Conservation (phyloP, 768 basidiomycete species). For the Boletus eberwhitei region DNA sequence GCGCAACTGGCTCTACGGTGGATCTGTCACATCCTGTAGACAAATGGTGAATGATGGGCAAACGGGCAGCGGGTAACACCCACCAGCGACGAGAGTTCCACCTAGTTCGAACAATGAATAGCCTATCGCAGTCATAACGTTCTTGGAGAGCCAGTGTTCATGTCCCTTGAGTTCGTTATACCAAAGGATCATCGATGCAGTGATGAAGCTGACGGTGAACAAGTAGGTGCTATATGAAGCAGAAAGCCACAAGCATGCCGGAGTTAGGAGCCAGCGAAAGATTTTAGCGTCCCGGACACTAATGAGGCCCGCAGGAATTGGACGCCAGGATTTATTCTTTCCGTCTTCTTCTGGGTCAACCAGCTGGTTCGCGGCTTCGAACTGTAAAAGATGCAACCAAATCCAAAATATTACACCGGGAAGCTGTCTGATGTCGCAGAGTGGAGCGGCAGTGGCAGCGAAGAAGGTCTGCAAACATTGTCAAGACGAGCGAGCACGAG, state of each 20-base stretch:
- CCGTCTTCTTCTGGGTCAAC: conserved; percentile 41
- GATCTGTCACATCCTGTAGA: conserved; percentile 23
- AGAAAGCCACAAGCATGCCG: conserved; percentile 36
- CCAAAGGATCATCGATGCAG: conserved; percentile 27
- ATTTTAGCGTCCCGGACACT: conserved; percentile 33
- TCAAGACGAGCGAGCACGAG: not conserved
- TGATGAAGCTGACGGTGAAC: conserved; percentile 32
- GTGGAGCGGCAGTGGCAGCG: conserved; percentile 32
- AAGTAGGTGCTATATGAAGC: conserved; percentile 32
- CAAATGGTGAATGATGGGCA: not conserved
- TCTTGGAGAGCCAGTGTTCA: conserved; percentile 33
- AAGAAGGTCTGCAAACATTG: conserved; percentile 32
- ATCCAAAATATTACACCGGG: conserved; percentile 40
- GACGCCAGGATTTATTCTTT: conserved; percentile 43
- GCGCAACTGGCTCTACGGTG: conserved; percentile 21
- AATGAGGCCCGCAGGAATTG: conserved; percentile 44
- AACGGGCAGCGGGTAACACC: not conserved
- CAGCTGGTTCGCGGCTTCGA: conserved; percentile 43
- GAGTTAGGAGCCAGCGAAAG: conserved; percentile 36
- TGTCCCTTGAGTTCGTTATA: conserved; percentile 38
- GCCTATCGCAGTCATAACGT: conserved; percentile 35
- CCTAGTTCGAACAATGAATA: conserved; percentile 38
- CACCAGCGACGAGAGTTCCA: conserved; percentile 36
- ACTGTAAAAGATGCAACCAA: conserved; percentile 45
- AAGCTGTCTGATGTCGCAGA: conserved; percentile 18